Percentiles rank a stretch among this genome's conserved stretches.
phyloP scores from a whole-genome alignment of 129 eudicot species.

The Lactuca sativa region DNA sequence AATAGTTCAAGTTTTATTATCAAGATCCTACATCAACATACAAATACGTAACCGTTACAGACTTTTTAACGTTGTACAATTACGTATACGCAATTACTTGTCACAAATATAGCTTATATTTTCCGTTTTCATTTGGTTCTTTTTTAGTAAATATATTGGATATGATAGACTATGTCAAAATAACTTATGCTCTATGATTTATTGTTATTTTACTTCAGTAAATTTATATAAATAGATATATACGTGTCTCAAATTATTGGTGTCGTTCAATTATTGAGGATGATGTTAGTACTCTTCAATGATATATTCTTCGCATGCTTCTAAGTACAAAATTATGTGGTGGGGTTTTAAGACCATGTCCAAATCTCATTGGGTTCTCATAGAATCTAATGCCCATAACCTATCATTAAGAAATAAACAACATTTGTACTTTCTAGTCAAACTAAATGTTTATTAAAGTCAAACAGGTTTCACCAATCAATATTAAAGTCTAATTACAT shows the following conservation, averaged over 20 bases:
- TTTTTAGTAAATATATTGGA: neutral
- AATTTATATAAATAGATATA: neutral
- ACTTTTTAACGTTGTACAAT: neutral
- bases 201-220: neutral
- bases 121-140: neutral
- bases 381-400: conserved; percentile 34
- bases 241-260: neutral
- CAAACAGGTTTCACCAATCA: neutral
- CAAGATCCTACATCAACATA: neutral
- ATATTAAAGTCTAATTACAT: neutral
- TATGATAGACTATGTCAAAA: neutral
- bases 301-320: conserved; percentile 25
- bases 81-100: neutral
- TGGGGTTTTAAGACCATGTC: conserved; percentile 29
- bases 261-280: conserved; percentile 23
- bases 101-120: neutral
- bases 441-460: neutral
- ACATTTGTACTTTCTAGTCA: neutral
- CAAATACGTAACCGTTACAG: neutral
- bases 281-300: conserved; percentile 18
- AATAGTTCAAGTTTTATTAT: neutral
- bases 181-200: neutral
- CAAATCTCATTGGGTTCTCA: conserved; percentile 26
- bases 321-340: conserved; percentile 23
- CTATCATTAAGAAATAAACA: conserved; percentile 10